phyloP scores from a whole-genome alignment of 352 stramenopile species.

The Pythium grandisporangium region DNA sequence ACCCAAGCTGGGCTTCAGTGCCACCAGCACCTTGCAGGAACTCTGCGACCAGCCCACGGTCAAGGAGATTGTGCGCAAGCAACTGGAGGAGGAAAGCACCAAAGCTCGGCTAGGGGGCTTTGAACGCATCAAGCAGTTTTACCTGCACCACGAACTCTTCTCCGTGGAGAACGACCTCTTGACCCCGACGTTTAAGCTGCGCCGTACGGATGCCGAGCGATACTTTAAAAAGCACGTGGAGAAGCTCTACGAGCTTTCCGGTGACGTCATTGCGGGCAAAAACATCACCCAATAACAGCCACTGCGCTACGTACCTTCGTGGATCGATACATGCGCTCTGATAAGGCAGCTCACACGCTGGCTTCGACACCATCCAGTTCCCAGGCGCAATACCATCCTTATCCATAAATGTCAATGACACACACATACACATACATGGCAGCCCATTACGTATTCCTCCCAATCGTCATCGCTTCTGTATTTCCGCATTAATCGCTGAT shows the following conservation, averaged over 20 bases:
- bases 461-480: too few relatives aligned
- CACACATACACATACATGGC: too few relatives aligned
- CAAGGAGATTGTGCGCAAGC: constrained; percentile 26
- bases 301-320: too few relatives aligned
- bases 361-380: too few relatives aligned
- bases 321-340: too few relatives aligned
- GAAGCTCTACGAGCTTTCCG: constrained; percentile 51
- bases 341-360: too few relatives aligned
- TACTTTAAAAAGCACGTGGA: constrained; percentile 61
- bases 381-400: too few relatives aligned
- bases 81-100: constrained; percentile 41
- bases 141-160: constrained; percentile 88
- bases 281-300: too few relatives aligned
- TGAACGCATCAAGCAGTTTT: constrained; percentile 88
- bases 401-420: too few relatives aligned
- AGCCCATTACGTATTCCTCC: too few relatives aligned
- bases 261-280: constrained; percentile 35
- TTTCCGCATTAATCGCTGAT: too few relatives aligned
- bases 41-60: constrained; percentile 44
- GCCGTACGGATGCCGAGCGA: constrained; percentile 61
- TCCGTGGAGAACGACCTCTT: constrained; percentile 91
- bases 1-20: constrained; percentile 21
- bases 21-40: constrained; percentile 18
- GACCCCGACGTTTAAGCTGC: constrained; percentile 97
- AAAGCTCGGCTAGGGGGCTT: constrained; percentile 85